phyloP scores from a whole-genome alignment of 495 filamentous ascomycete genomes.

The Penicillium fimorum region DNA sequence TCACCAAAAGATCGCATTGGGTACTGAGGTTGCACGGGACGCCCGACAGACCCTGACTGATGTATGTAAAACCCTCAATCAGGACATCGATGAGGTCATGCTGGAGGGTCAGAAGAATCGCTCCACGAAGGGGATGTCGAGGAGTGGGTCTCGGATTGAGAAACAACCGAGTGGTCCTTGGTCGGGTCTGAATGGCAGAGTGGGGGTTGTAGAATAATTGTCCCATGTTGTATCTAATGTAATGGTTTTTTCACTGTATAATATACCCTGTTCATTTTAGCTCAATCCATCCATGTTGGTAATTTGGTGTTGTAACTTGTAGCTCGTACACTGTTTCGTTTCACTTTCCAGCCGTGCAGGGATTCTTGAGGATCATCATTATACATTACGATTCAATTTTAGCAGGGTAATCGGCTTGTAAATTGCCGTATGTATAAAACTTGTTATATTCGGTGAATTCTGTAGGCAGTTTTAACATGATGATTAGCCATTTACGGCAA shows the following conservation, averaged over 20 bases:
- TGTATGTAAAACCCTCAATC: constrained; percentile 37
- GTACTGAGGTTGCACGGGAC: constrained; percentile 32
- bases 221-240: not conserved
- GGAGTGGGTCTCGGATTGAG: constrained; percentile 25
- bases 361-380: not conserved
- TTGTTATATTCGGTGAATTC: not conserved
- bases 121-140: constrained; percentile 23
- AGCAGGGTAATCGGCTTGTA: not conserved
- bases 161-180: constrained; percentile 38
- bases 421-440: not conserved
- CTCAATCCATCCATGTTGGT: not conserved
- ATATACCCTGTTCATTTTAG: not conserved
- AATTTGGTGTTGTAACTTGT: not conserved
- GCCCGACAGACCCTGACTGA: constrained; percentile 33
- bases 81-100: constrained; percentile 32
- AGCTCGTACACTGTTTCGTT: no score
- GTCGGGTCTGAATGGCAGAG: constrained; percentile 36
- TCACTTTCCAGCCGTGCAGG: no score
- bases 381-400: not conserved
- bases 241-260: not conserved
- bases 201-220: constrained; percentile 26
- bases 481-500: not conserved
- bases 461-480: not conserved
- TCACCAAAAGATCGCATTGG: constrained; percentile 37
- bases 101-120: constrained; percentile 21